phyloP scores from a whole-genome alignment of 2,329 filamentous ascomycete species.

The Ascochyta clinopodiicola region DNA sequence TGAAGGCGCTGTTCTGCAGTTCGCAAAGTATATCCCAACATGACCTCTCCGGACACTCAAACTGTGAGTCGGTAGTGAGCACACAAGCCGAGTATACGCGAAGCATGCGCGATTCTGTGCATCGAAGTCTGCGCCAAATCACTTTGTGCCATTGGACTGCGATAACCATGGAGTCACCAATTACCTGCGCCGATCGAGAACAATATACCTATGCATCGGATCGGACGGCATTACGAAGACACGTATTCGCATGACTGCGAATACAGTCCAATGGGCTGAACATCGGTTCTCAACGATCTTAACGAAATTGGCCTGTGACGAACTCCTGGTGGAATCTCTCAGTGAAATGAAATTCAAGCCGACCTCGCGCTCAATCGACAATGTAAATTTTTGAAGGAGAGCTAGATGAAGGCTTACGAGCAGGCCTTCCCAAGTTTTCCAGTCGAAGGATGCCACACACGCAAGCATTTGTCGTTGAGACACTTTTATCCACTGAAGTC shows the following conservation, averaged over 20 bases:
- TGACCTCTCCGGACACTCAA: neutral
- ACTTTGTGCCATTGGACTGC: neutral
- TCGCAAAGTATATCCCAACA: neutral
- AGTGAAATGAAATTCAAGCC: no score
- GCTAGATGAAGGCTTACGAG: no score
- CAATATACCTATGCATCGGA: no score
- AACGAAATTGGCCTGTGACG: neutral
- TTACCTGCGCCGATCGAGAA: no score
- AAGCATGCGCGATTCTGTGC: neutral
- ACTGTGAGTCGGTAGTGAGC: neutral
- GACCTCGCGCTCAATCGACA: no score
- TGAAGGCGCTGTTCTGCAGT: no score
- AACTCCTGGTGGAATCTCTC: neutral
- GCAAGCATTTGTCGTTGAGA: slow-evolving; percentile 9
- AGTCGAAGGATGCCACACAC: neutral
- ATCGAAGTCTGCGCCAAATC: neutral
- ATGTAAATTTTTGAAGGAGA: no score
- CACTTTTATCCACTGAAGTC: neutral
- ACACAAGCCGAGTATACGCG: neutral
- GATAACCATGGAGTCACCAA: no score
- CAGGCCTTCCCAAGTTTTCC: neutral
- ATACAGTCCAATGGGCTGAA: neutral
- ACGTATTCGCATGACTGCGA: neutral
- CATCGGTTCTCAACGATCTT: neutral
- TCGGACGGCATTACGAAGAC: no score